Conservation (phyloP, 2,329 filamentous ascomycete genomes). For the Zalaria obscura region DNA sequence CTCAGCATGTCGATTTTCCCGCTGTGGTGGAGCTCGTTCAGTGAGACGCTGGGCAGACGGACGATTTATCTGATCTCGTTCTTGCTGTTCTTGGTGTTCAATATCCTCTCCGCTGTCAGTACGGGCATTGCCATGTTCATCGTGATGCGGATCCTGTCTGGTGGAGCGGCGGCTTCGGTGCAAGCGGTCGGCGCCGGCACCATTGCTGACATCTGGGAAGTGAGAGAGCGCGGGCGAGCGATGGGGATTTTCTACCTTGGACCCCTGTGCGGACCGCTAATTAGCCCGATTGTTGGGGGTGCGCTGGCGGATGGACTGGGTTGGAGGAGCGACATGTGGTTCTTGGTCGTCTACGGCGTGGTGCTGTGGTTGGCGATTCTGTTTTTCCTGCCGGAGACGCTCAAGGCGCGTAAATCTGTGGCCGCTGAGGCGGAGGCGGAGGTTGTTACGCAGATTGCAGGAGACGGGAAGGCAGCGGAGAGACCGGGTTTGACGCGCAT, state of each 20-base stretch:
- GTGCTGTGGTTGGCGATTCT: slow-evolving; percentile 42
- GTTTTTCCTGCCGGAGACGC: slow-evolving; percentile 52
- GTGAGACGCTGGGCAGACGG: slow-evolving; percentile 54
- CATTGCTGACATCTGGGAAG: slow-evolving; percentile 68
- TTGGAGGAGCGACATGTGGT: slow-evolving; percentile 70
- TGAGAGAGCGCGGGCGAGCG: slow-evolving; percentile 56
- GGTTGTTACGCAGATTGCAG: not conserved
- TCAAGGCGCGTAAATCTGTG: slow-evolving; percentile 22
- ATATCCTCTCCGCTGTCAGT: slow-evolving; percentile 54
- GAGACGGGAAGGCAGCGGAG: slow-evolving; percentile 2
- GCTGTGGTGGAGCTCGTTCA: slow-evolving; percentile 76
- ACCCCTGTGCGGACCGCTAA: slow-evolving; percentile 59
- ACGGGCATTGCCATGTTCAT: slow-evolving; percentile 62
- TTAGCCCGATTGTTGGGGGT: slow-evolving; percentile 66
- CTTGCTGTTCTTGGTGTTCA: slow-evolving; percentile 57
- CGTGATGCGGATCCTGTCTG: slow-evolving; percentile 57
- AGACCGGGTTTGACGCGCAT: slow-evolving; percentile 26
- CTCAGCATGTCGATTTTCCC: slow-evolving; percentile 72
- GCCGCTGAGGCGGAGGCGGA: slow-evolving; percentile 15
- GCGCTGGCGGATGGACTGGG: slow-evolving; percentile 52
- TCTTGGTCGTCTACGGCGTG: slow-evolving; percentile 55
- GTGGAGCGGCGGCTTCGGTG: slow-evolving; percentile 65
- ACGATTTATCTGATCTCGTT: slow-evolving; percentile 68
- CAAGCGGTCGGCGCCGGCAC: slow-evolving; percentile 75
- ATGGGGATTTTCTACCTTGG: slow-evolving; percentile 78